Conservation (phyloP, 179 eudicot species). For the Heliamphora pulchella region DNA sequence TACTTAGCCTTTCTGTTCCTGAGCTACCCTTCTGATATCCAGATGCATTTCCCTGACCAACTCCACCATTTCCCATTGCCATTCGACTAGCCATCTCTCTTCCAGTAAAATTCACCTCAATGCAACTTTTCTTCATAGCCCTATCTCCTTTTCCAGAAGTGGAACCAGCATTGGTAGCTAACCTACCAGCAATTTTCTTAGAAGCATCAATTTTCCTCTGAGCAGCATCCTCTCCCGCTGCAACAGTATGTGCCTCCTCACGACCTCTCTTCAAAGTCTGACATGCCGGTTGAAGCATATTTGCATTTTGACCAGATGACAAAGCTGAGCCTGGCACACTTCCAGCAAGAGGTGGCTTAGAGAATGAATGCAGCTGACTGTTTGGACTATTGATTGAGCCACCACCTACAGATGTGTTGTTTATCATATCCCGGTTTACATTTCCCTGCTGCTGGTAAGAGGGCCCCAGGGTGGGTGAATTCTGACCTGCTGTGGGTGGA, state of each 20-base stretch:
- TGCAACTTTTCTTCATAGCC: slow-evolving; percentile 9
- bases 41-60: slow-evolving; percentile 2
- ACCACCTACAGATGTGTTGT: slow-evolving; percentile 11
- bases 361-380: slow-evolving; percentile 51
- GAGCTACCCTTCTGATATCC: not conserved
- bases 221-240: slow-evolving; percentile 39
- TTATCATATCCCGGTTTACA: slow-evolving; percentile 22
- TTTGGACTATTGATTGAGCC: slow-evolving; percentile 9
- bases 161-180: slow-evolving; percentile 9
- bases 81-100: slow-evolving; percentile 18
- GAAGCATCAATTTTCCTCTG: slow-evolving; percentile 17
- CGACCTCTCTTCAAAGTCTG: slow-evolving; percentile 62
- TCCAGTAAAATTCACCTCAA: not conserved
- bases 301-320: slow-evolving; percentile 58
- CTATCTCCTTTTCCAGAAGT: slow-evolving; percentile 5
- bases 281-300: slow-evolving; percentile 54
- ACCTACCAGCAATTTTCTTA: slow-evolving; percentile 25
- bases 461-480: slow-evolving; percentile 21
- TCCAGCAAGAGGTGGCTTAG: slow-evolving; percentile 27
- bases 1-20: slow-evolving; percentile 16
- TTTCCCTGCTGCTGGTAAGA: slow-evolving; percentile 22
- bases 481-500: slow-evolving; percentile 34
- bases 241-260: slow-evolving; percentile 58
- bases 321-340: slow-evolving; percentile 25
- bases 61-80: slow-evolving; percentile 22